Evolutionary conservation across 2,329 filamentous ascomycete genomes (phyloP).

Genomic region (Diaporthe citriasiana): DNA sequence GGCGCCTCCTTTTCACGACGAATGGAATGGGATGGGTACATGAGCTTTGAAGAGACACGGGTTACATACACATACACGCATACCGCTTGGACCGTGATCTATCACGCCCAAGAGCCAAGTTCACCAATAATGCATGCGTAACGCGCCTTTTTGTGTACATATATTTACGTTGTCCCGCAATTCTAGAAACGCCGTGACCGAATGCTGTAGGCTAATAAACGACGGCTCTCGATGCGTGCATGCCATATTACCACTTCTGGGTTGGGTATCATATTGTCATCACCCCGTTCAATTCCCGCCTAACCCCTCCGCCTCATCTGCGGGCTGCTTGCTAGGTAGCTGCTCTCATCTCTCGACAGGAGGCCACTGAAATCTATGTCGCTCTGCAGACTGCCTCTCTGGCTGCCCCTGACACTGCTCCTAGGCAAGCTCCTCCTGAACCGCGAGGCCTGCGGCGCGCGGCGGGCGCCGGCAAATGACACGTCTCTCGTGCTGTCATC

Average conservation of each 20-base stretch:
- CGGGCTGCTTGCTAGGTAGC: constrained; percentile 69
- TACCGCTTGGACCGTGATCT: constrained; percentile 11
- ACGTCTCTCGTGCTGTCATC: constrained; percentile 54
- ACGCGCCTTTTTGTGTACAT: constrained; percentile 29
- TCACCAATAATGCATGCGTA: constrained; percentile 39
- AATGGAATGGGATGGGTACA: constrained; percentile 20
- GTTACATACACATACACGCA: constrained; percentile 1
- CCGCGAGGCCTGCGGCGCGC: constrained; percentile 39
- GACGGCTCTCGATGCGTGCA: background rate
- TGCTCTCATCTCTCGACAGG: constrained; percentile 70
- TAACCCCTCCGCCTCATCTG: constrained; percentile 54
- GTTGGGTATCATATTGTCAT: constrained; percentile 37
- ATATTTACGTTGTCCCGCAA: constrained; percentile 6
- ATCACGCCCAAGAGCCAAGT: constrained; percentile 9
- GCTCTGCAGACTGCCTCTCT: constrained; percentile 52
- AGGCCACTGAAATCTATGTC: constrained; percentile 69
- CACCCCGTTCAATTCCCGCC: background rate
- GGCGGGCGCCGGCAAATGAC: constrained; percentile 43
- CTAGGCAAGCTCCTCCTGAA: constrained; percentile 42
- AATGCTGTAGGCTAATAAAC: background rate
- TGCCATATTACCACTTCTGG: background rate
- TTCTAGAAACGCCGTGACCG: background rate
- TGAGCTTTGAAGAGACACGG: constrained; percentile 17
- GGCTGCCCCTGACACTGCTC: constrained; percentile 40
- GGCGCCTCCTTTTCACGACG: constrained; percentile 24